Evolutionary conservation across 1,284 basidiomycete genomes (phyloP), one percentile per base, ranked within the genome.

Genomic region (Melanopsichium pennsylvanicum): DNA sequence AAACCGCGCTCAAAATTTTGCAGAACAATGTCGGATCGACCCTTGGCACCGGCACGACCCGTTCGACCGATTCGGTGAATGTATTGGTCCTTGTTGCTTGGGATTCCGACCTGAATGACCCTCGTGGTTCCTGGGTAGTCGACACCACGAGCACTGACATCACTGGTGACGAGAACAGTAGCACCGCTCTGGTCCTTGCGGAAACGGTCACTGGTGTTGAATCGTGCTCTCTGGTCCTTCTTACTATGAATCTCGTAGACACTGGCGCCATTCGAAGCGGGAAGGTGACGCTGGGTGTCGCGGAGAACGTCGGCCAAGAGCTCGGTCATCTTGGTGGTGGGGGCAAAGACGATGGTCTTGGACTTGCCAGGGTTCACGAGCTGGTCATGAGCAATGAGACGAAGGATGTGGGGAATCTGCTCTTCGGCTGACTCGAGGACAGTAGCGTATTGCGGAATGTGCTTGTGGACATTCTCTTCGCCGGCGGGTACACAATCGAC

Each of bases 31-130:
- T 98, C 95, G 7, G 90, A 92, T 52, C 93, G 87, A 0, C 91
- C 91, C 21, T 83, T 81, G 32, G 85, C 85, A 21, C 84, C 84
- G 2, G 88, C 90, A 74, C 94, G 88, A 18, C 93, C 93, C 0
- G 95, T 96, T 59, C 93, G 86, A 2, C 93, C 93, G 40, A 97
- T 88, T 62, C 95, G 90, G 78, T 97, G 93, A 44, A 95, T 85
- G 81, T 98, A 98, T 74, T 90, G 87, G 39, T 93, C 90, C 10
- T 86, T 81, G 5, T 82, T 85, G 7, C 83, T 80, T 1, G 95
- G 93, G 5, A 91, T 84, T 55, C 95, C 92, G 50, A 98, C 84
- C 82, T 97, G 95, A 72, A 98, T 92, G 50, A 97, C 91, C 23
- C 94, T 88, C 0, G 93, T 94, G 19, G 96, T 92, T 21, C 88